Base-by-base conservation (phyloP, 805 yeast genomes). In the Candida yuanshanica region DNA sequence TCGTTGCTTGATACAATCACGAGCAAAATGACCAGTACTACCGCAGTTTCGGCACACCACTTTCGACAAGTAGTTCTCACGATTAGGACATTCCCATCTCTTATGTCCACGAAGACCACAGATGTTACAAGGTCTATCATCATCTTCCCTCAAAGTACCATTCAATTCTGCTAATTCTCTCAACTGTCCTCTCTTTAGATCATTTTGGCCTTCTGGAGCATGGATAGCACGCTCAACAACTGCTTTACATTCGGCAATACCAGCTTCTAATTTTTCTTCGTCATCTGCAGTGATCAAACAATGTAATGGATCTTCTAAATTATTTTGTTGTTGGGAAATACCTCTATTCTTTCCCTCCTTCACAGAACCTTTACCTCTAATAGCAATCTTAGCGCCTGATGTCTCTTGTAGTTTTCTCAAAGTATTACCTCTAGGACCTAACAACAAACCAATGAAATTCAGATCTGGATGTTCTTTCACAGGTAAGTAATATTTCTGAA, bases 361-460 rank as follows among this genome's bases (percentile, higher is more conserved):
- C 16, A 89, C 95, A 1, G 97, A 90, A 0, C 99, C 99, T 51
- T 84, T 81, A 21, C 99, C 99, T 51, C 99, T 72, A 37, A 93
- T 85, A 3, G 90, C 95, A 44, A 93, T 83, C 49, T 74, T 77
- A 14, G 98, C 96, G 1, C 96, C 96, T 31, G 95, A 82, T 37
- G 83, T 80, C 22, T 77, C 80, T 58, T 91, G 95, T 62, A 95
- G 65, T 51, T 78, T 77, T 45, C 85, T 77, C 52, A 91, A 64
- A 0, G 96, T 91, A 52, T 84, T 83, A 20, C 98, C 99, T 68
- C 99, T 80, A 24, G 99, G 99, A 0, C 99, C 99, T 37, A 93
- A 63, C 17, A 93, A 64, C 39, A 84, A 69, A 0, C 99, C 99
- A 39, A 93, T 85, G 58, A 91, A 91, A 63, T 93, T 93, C 51